phyloP scores from a whole-genome alignment of 2,329 filamentous ascomycete species.

The Sporothrix euskadiensis region DNA sequence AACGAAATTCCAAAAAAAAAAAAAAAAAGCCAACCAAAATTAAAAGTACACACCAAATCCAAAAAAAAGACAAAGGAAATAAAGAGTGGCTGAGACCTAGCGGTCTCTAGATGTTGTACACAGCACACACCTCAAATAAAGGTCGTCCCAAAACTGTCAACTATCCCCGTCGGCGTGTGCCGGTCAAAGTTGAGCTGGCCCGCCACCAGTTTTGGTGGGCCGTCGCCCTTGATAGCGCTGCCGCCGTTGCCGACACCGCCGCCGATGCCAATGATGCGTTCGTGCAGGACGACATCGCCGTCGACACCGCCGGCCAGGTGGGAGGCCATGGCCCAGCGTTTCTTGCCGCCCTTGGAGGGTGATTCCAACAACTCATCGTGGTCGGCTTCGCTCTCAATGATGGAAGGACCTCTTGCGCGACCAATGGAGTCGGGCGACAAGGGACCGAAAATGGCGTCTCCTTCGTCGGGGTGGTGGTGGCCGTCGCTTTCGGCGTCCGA shows the following conservation, averaged over 20 bases:
- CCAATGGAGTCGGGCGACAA: constrained; percentile 38
- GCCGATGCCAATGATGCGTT: constrained; percentile 5
- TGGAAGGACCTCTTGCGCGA: constrained; percentile 40
- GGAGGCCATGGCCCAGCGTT: constrained; percentile 22
- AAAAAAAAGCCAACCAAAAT: background rate
- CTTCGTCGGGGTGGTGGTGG: background rate
- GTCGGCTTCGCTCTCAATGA: constrained; percentile 30
- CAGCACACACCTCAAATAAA: constrained; percentile 37
- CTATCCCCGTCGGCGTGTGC: constrained; percentile 35
- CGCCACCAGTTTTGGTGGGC: constrained; percentile 21
- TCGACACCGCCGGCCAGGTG: constrained; percentile 3
- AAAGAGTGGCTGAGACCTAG: constrained; percentile 12
- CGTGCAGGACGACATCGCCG: constrained; percentile 1
- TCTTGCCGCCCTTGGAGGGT: background rate
- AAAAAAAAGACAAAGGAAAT: background rate
- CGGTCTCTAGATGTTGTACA: background rate
- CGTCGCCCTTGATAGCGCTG: constrained; percentile 27
- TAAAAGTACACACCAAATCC: background rate
- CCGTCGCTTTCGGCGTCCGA: background rate
- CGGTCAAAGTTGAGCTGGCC: constrained; percentile 30
- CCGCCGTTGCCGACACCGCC: constrained; percentile 1
- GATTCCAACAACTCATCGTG: background rate
- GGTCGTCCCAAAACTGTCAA: constrained; percentile 40
- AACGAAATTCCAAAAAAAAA: background rate
- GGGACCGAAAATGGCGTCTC: constrained; percentile 3